Conservation (phyloP, 345 rosid genomes). For the rapeseed (Brassica napus) region DNA sequence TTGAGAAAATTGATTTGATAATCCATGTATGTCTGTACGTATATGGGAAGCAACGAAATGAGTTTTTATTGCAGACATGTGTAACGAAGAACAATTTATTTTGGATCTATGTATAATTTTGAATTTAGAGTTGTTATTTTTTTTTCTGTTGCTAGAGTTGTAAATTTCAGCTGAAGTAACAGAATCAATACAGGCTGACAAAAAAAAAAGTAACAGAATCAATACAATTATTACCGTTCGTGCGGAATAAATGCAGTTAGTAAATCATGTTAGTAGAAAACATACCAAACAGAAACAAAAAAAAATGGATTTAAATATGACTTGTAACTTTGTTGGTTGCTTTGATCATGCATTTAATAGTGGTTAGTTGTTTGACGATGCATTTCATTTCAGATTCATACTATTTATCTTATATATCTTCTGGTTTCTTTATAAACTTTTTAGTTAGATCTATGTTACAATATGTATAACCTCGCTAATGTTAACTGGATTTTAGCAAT, state of each 20-base stretch:
- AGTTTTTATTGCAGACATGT: neutral
- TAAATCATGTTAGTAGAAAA: conserved; percentile 2
- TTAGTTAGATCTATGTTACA: neutral
- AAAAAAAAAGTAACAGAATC: neutral
- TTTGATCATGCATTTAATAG: conserved; percentile 3
- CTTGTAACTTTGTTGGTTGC: neutral
- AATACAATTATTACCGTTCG: conserved; percentile 9
- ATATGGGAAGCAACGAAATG: neutral
- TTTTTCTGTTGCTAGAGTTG: neutral
- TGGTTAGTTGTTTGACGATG: neutral
- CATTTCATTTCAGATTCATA: neutral
- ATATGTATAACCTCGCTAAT: neutral
- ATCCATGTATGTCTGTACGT: neutral
- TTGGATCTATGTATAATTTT: neutral
- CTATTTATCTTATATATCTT: neutral
- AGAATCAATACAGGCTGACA: neutral
- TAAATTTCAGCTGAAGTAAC: neutral
- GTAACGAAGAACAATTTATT: neutral
- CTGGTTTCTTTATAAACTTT: neutral
- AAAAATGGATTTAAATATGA: neutral
- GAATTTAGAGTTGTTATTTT: neutral
- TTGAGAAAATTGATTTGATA: neutral
- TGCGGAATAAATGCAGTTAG: conserved; percentile 8
- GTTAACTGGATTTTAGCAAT: conserved; percentile 2
- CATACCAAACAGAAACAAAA: neutral